phyloP scores from a whole-genome alignment of 2,329 filamentous ascomycete species.

The Leptodontidium sp. region DNA sequence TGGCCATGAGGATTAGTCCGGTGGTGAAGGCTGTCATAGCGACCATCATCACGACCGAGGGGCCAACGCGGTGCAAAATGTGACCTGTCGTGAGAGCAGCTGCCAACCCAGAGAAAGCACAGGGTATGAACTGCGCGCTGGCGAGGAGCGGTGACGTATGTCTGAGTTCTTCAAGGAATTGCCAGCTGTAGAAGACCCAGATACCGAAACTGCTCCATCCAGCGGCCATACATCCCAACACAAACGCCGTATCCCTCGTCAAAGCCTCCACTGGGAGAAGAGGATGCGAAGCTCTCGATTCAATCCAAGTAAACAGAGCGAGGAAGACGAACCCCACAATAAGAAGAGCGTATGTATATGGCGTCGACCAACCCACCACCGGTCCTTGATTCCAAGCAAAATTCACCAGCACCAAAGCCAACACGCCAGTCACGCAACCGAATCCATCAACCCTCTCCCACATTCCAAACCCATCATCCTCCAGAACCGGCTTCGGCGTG shows the following conservation, averaged over 20 bases:
- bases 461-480: slow-evolving; percentile 31
- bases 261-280: slow-evolving; percentile 64
- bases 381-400: slow-evolving; percentile 59
- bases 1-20: slow-evolving; percentile 46
- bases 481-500: slow-evolving; percentile 44
- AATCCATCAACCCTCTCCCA: slow-evolving; percentile 49
- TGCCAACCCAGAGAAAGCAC: slow-evolving; percentile 44
- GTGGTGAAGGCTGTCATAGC: slow-evolving; percentile 50
- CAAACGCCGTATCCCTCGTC: slow-evolving; percentile 59
- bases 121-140: slow-evolving; percentile 43
- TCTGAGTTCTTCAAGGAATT: slow-evolving; percentile 41
- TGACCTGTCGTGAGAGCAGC: slow-evolving; percentile 48
- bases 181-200: slow-evolving; percentile 43
- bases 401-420: slow-evolving; percentile 61
- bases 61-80: slow-evolving; percentile 45
- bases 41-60: slow-evolving; percentile 49
- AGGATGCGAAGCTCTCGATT: slow-evolving; percentile 57
- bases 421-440: slow-evolving; percentile 56
- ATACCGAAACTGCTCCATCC: slow-evolving; percentile 45
- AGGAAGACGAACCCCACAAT: slow-evolving; percentile 64
- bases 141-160: slow-evolving; percentile 44
- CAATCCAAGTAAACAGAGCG: slow-evolving; percentile 61
- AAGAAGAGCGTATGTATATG: slow-evolving; percentile 53
- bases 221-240: slow-evolving; percentile 39
- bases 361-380: slow-evolving; percentile 38